Evolutionary conservation across 495 filamentous ascomycete species (phyloP), one percentile per base, ranked within the genome.

Genomic region (Amphirosellinia nigrospora): DNA sequence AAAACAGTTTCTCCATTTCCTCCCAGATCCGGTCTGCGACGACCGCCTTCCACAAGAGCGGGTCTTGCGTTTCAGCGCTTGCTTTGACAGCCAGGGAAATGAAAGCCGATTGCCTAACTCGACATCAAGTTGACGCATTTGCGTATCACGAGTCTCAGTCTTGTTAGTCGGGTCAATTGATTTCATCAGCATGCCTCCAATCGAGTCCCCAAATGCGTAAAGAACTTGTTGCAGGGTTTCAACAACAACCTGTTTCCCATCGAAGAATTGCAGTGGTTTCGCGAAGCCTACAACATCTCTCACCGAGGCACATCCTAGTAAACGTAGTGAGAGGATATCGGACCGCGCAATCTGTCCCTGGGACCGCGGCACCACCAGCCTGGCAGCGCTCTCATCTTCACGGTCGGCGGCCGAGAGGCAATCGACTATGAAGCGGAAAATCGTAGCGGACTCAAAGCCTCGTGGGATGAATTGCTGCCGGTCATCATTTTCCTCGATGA

Each of bases 1-100:
- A 55, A 55, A 19, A 55, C 50, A 55, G 45, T 48, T 48, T 48
- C 45, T 48, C 45, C 45, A 48, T 48, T 48, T 48, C 45, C 45
- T 23, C 45, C 45, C 21, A 48, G n/a, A 48, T 48, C 45, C 45
- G 45, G 45, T n/a, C 45, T 48, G 2, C 45, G 45, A 48, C 45
- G 45, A 11, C 45, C 45, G 45, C 45, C 45, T 48, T 48, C 45
- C 7, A 48, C 45, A 48, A 48, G 45, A 48, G 45, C 45, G 45
- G 45, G 45, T 48, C n/a, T 23, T 48, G 45, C 45, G 45, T 48
- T 48, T 48, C 2, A 48, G 45, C 45, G 45, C n/a, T 48, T 48
- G 19, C 7, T 48, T 48, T 21, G 45, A 48, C 9, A 48, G 45
- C 45, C 45, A 48, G n/a, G 45, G 45, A 23, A 48, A 48, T 48